Conservation (phyloP, 2,329 filamentous ascomycete species). For the Claviceps pusilla region DNA sequence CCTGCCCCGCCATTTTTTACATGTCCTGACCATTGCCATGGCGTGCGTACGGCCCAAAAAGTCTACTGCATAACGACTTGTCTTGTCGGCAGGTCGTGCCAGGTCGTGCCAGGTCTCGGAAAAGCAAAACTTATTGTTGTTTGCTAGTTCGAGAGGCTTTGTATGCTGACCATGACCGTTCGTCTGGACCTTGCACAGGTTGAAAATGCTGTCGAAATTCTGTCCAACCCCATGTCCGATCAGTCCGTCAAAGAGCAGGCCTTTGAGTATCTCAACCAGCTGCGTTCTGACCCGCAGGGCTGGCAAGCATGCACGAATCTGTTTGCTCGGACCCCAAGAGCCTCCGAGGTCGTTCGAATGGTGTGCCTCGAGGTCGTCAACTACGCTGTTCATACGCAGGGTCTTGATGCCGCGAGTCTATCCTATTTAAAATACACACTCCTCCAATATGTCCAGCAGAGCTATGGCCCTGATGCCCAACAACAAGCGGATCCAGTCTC, state of each 20-base stretch:
- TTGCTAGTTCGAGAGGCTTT: not conserved
- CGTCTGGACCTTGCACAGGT: constrained; percentile 40
- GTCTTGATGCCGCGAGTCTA: constrained; percentile 59
- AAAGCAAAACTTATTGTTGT: not conserved
- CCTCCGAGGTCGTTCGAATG: constrained; percentile 73
- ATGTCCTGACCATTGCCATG: not conserved
- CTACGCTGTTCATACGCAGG: constrained; percentile 68
- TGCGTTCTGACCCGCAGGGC: constrained; percentile 67
- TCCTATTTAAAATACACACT: constrained; percentile 65
- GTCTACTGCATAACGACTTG: too few relatives aligned
- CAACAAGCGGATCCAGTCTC: constrained; percentile 53
- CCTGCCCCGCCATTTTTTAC: not conserved
- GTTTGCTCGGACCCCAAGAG: constrained; percentile 63
- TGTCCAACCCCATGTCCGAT: constrained; percentile 67
- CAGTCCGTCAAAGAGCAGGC: constrained; percentile 65
- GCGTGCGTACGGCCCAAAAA: not conserved
- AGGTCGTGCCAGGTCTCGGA: not conserved
- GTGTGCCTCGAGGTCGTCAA: constrained; percentile 88
- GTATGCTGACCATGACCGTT: constrained; percentile 1
- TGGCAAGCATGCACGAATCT: constrained; percentile 83
- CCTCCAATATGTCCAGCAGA: constrained; percentile 63
- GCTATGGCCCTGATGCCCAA: constrained; percentile 48
- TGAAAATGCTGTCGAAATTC: constrained; percentile 89
- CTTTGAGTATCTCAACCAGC: constrained; percentile 62
- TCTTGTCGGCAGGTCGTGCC: not conserved